Percentiles rank a stretch among this genome's conserved stretches.
Evolutionary conservation across 352 stramenopile genomes (phyloP).

Genomic region (Globisporangium nunn): DNA sequence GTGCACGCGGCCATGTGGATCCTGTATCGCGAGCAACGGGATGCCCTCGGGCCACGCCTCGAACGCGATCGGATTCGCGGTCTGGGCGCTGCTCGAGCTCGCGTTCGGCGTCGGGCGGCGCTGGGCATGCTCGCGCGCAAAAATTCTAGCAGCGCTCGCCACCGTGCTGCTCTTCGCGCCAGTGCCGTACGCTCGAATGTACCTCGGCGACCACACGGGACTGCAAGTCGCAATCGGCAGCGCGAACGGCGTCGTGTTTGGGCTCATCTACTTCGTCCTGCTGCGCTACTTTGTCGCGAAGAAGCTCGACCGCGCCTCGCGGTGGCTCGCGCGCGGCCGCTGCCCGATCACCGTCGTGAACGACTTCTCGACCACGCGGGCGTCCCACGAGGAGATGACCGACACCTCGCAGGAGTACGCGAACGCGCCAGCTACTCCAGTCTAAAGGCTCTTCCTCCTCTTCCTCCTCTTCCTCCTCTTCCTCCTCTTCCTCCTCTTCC

Average conservation of each 20-base stretch:
- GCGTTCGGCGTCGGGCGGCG: constrained; percentile 21
- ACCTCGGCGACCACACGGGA: constrained; percentile 47
- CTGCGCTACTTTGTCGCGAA: constrained; percentile 29
- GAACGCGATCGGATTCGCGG: constrained; percentile 35
- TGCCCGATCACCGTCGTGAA: constrained; percentile 6
- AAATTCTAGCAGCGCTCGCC: constrained; percentile 5
- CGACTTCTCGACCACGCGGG: constrained; percentile 4
- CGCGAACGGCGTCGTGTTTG: constrained; percentile 28
- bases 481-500: background rate
- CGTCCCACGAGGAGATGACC: background rate
- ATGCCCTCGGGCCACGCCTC: constrained; percentile 49
- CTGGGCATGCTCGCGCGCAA: constrained; percentile 9
- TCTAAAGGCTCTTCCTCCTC: background rate
- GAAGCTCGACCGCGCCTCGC: background rate
- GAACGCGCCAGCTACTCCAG: background rate
- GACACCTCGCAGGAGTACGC: background rate
- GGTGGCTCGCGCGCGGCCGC: constrained; percentile 2
- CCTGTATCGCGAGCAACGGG: constrained; percentile 34
- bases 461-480: background rate
- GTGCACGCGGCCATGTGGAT: constrained; percentile 39
- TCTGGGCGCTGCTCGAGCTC: constrained; percentile 45
- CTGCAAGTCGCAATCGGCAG: constrained; percentile 40
- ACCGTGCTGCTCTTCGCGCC: constrained; percentile 33
- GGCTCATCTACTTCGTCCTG: constrained; percentile 35
- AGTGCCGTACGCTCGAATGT: constrained; percentile 49